Evolutionary conservation across 2,329 filamentous ascomycete genomes (phyloP), one percentile per base, ranked within the genome.

Genomic region (Berkeleyomyces rouxiae): DNA sequence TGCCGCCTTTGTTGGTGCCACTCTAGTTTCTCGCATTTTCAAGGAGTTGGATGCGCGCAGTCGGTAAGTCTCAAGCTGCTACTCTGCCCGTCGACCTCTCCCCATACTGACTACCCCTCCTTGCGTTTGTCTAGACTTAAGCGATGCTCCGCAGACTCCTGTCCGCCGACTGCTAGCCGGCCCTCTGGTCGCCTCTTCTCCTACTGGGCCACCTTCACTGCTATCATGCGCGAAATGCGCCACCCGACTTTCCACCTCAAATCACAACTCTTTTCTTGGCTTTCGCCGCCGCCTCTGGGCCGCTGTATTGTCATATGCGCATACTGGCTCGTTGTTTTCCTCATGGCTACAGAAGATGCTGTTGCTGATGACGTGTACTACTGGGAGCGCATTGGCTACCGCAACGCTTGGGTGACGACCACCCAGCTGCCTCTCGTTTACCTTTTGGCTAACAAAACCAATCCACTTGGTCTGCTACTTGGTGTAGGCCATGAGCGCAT

Each of bases 401-500:
- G 84, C 63, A 84, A 84, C 66, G 84, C 82, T 16, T 87, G 84
- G 84, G 77, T 86, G 36, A 79, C 81, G 7, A 73, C 85, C 55
- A 82, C 78, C 2, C 84, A 87, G 70, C 77, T 87, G 49, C 84
- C 84, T 0, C 74, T 87, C 23, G 74, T 86, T 7, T 85, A 82
- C 67, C 74, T 87, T 2, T 76, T 87, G 11, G 78, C 81, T 36
- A 79, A 79, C 66, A 84, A 84, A 69, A 76, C 78, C 65, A 83
- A 76, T 66, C 68, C 82, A 23, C 72, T 88, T n/a, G 83, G 81
- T 0, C 74, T 78, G 61, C 72, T 88, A 33, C 77, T 79, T 3
- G 85, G 85, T 9, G 77, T 79, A 7, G 83, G 83, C 65, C 82
- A 88, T 68, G 85, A 88, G 72, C 78, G 83, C 7, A 74, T 88